A percentile compares a stretch with the other conserved stretches of the same genome.
Evolutionary conservation across 1,139 yeast genomes (phyloP).

Genomic region (Yamadazyma oceani): DNA sequence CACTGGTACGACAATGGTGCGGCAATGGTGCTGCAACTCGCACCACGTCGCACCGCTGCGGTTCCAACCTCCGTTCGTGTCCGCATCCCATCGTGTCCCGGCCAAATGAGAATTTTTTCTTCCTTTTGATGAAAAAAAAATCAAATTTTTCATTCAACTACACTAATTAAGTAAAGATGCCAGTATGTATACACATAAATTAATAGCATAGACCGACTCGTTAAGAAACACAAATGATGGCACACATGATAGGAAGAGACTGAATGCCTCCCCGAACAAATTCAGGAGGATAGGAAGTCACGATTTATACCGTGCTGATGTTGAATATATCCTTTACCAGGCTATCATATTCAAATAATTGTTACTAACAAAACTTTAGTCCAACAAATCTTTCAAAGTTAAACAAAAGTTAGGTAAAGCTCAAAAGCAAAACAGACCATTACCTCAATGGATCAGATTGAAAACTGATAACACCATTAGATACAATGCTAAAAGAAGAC

Average conservation of each 20-base stretch:
- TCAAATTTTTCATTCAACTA: constrained; percentile 7
- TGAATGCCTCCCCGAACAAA: neutral
- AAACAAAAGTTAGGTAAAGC: constrained; percentile 99
- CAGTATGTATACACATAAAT: constrained; percentile 32
- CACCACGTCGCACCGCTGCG: too few species aligned
- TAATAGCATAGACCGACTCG: neutral
- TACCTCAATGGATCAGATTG: constrained; percentile 99
- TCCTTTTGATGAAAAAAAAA: neutral
- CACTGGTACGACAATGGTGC: too few species aligned
- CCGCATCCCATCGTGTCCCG: too few species aligned
- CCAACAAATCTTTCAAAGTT: constrained; percentile 96
- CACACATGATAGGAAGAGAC: neutral
- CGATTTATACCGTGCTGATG: neutral
- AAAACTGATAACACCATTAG: constrained; percentile 97
- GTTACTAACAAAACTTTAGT: constrained; percentile 39
- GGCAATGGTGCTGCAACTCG: too few species aligned
- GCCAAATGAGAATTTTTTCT: neutral
- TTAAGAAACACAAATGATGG: neutral
- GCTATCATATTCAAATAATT: neutral
- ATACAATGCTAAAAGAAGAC: constrained; percentile 99
- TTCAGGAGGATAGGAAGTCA: neutral
- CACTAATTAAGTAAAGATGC: constrained; percentile 26
- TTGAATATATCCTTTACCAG: too few species aligned
- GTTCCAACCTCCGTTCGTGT: too few species aligned
- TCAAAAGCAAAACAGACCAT: constrained; percentile 98